A percentile compares a stretch with the other conserved stretches of the same genome.
Conservation (phyloP, 2,329 filamentous ascomycete species). For the Aspergillus phoenicis region DNA sequence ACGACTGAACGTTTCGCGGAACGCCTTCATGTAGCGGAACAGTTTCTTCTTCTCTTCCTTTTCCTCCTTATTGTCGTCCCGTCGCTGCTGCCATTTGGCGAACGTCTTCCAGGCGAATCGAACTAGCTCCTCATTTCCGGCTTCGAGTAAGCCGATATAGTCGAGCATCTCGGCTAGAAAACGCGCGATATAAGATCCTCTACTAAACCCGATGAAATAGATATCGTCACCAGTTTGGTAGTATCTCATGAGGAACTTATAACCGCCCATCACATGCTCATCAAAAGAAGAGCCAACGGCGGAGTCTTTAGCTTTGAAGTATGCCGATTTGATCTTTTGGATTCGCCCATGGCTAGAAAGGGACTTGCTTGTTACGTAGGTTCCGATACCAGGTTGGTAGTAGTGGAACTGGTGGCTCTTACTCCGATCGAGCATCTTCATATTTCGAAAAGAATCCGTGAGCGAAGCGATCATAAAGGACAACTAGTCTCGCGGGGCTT, state of each 20-base stretch:
- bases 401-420: slow-evolving; percentile 46
- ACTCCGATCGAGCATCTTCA: slow-evolving; percentile 45
- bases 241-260: slow-evolving; percentile 76
- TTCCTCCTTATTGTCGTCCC: slow-evolving; percentile 28
- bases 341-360: slow-evolving; percentile 35
- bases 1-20: slow-evolving; percentile 77
- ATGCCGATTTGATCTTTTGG: slow-evolving; percentile 57
- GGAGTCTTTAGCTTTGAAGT: slow-evolving; percentile 59
- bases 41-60: slow-evolving; percentile 49
- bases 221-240: slow-evolving; percentile 64
- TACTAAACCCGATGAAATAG: slow-evolving; percentile 74
- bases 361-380: slow-evolving; percentile 44
- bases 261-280: slow-evolving; percentile 80
- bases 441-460: not conserved
- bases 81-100: slow-evolving; percentile 45
- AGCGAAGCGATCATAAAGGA: not conserved
- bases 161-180: slow-evolving; percentile 84
- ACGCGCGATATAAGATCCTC: slow-evolving; percentile 72
- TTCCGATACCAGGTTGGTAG: slow-evolving; percentile 50
- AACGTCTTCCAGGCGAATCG: slow-evolving; percentile 73
- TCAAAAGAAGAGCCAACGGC: slow-evolving; percentile 79
- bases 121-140: slow-evolving; percentile 84
- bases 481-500: slow-evolving; percentile 5
- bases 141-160: slow-evolving; percentile 74
- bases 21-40: slow-evolving; percentile 74